phyloP scores from a whole-genome alignment of 805 yeast genomes.

The Candida coleopterorum region DNA sequence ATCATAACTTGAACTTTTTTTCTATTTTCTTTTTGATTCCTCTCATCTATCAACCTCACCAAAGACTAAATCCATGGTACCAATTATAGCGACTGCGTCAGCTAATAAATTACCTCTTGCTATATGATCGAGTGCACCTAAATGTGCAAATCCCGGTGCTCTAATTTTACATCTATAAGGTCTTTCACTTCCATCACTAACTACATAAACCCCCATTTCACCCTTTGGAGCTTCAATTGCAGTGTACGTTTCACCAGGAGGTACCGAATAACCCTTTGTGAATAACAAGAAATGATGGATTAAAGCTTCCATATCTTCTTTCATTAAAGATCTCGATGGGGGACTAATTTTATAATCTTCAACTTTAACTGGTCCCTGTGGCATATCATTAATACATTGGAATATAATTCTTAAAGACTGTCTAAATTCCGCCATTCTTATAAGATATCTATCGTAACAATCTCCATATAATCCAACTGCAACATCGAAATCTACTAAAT shows the following conservation, averaged over 20 bases:
- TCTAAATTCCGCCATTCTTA: constrained; percentile 89
- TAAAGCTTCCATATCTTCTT: constrained; percentile 88
- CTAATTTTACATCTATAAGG: constrained; percentile 91
- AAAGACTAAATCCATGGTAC: constrained; percentile 92
- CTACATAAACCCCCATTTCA: constrained; percentile 88
- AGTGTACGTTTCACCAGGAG: constrained; percentile 87
- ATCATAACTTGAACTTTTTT: not conserved
- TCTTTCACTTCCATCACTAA: constrained; percentile 84
- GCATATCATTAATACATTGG: constrained; percentile 89
- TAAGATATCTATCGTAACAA: constrained; percentile 84
- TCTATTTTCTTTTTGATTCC: not conserved
- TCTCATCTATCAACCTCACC: constrained; percentile 88
- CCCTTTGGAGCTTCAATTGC: constrained; percentile 95
- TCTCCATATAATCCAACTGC: constrained; percentile 87
- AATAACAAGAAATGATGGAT: constrained; percentile 85
- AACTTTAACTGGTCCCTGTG: constrained; percentile 86
- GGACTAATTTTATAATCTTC: constrained; percentile 84
- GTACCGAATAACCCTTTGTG: constrained; percentile 86
- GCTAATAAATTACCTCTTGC: constrained; percentile 84
- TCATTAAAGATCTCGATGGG: constrained; percentile 78
- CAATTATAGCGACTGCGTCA: constrained; percentile 89
- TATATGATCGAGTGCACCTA: constrained; percentile 83
- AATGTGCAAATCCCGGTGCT: constrained; percentile 91
- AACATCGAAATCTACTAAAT: constrained; percentile 77
- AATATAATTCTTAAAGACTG: constrained; percentile 84